Conservation (phyloP, 768 basidiomycete genomes). For the Kwoniella shandongensis region DNA sequence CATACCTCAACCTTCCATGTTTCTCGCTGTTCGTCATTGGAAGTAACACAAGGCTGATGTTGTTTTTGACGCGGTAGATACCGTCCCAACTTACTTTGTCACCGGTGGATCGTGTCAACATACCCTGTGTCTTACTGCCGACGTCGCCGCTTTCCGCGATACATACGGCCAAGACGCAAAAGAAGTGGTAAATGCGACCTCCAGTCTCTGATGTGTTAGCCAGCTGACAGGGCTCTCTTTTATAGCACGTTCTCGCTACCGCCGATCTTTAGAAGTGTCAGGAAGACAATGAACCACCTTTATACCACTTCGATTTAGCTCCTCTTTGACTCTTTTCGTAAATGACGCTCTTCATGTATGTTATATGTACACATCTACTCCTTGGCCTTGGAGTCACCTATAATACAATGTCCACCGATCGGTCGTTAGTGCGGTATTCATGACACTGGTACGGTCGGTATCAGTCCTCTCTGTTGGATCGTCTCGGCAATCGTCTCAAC, state of each 20-base stretch:
- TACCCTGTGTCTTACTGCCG: conserved; percentile 34
- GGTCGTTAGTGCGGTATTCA: neutral
- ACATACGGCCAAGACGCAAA: conserved; percentile 24
- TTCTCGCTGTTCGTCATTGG: too few species aligned
- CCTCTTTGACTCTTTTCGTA: neutral
- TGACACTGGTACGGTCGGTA: conserved; percentile 7
- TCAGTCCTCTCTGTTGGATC: conserved; percentile 27
- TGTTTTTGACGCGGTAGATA: conserved; percentile 8
- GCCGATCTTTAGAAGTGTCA: conserved; percentile 6
- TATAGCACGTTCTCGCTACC: conserved; percentile 12
- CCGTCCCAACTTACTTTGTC: conserved; percentile 34
- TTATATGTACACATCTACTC: conserved; percentile 6
- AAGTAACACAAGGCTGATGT: too few species aligned
- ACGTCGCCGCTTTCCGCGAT: conserved; percentile 26
- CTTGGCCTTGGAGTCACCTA: neutral
- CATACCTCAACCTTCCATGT: too few species aligned
- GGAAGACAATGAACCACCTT: neutral
- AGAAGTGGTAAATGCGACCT: conserved; percentile 27
- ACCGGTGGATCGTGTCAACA: conserved; percentile 39
- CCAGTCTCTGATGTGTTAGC: neutral
- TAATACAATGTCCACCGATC: neutral
- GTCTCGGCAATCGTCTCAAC: conserved; percentile 24
- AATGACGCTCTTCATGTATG: conserved; percentile 8
- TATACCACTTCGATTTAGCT: neutral
- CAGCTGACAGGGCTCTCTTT: neutral